Conservation (phyloP, 805 yeast species). For the Ogataea paraovalis region DNA sequence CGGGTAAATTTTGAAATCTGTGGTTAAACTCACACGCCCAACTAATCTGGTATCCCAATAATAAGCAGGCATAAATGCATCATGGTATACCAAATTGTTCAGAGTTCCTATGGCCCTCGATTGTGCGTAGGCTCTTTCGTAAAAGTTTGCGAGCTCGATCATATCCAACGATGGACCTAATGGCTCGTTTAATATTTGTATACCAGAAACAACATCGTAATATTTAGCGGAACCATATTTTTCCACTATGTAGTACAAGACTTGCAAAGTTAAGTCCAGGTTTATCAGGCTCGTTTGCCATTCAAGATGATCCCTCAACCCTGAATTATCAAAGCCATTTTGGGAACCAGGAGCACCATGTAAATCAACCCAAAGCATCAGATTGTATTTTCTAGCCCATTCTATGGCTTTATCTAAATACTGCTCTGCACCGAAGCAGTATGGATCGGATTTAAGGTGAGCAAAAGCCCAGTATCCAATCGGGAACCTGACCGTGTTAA, state of each 20-base stretch:
- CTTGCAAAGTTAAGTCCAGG: conserved; percentile 44
- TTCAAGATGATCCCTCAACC: conserved; percentile 47
- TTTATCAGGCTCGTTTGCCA: conserved; percentile 41
- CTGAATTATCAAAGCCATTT: conserved; percentile 83
- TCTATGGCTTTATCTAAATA: conserved; percentile 61
- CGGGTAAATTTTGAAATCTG: conserved; percentile 8
- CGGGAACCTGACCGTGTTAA: conserved; percentile 72
- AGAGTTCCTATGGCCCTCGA: conserved; percentile 36
- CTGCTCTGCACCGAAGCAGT: conserved; percentile 59
- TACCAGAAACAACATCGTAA: conserved; percentile 60
- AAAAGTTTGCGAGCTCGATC: conserved; percentile 37
- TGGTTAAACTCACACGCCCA: conserved; percentile 11
- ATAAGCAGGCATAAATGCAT: conserved; percentile 55
- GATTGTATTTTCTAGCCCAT: conserved; percentile 59
- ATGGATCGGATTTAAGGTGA: conserved; percentile 50
- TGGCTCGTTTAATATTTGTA: conserved; percentile 72
- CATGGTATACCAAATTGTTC: conserved; percentile 55
- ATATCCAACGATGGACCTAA: conserved; percentile 49
- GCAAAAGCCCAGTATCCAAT: conserved; percentile 81
- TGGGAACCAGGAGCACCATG: conserved; percentile 86
- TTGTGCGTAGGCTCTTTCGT: conserved; percentile 38
- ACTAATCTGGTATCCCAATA: conserved; percentile 50
- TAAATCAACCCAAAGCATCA: conserved; percentile 70
- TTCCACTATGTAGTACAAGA: conserved; percentile 45
- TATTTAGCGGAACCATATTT: conserved; percentile 49